Conservation (phyloP, 2,329 filamentous ascomycete genomes). For the Coccinonectria pachysandricola region DNA sequence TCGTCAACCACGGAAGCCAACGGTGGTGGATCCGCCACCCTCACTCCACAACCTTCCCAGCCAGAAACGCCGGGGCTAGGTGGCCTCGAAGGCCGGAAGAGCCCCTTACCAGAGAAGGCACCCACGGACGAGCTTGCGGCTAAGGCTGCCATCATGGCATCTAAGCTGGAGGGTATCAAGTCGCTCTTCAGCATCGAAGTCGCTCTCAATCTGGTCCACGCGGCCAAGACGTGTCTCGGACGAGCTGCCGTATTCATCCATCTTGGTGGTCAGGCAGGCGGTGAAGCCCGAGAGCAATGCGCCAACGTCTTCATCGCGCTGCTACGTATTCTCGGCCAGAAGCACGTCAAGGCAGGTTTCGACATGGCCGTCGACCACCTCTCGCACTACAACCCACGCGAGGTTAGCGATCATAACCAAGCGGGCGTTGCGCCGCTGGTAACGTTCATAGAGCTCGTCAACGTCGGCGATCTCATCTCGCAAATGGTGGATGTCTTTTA, state of each 20-base stretch:
- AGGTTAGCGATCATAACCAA: constrained; percentile 61
- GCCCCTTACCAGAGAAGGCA: constrained; percentile 46
- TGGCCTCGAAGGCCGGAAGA: constrained; percentile 28
- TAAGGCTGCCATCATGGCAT: constrained; percentile 96
- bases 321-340: constrained; percentile 71
- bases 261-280: constrained; percentile 69
- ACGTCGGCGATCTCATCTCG: constrained; percentile 93
- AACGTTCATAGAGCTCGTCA: constrained; percentile 93
- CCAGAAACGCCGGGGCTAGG: constrained; percentile 38
- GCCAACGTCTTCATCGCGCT: constrained; percentile 78
- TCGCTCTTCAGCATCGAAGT: constrained; percentile 95
- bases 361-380: constrained; percentile 87
- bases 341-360: constrained; percentile 87
- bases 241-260: constrained; percentile 73
- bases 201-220: constrained; percentile 78
- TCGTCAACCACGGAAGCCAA: constrained; percentile 8
- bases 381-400: constrained; percentile 80
- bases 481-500: constrained; percentile 99
- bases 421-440: constrained; percentile 80
- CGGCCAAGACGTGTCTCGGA: constrained; percentile 79
- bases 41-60: constrained; percentile 32
- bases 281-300: constrained; percentile 80
- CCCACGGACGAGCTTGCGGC: constrained; percentile 88
- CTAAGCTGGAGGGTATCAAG: constrained; percentile 85
- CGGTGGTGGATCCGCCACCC: constrained; percentile 17